Evolutionary conservation across 371 early-diverging fungal genomes (phyloP).

Genomic region (Mortierella sp.): DNA sequence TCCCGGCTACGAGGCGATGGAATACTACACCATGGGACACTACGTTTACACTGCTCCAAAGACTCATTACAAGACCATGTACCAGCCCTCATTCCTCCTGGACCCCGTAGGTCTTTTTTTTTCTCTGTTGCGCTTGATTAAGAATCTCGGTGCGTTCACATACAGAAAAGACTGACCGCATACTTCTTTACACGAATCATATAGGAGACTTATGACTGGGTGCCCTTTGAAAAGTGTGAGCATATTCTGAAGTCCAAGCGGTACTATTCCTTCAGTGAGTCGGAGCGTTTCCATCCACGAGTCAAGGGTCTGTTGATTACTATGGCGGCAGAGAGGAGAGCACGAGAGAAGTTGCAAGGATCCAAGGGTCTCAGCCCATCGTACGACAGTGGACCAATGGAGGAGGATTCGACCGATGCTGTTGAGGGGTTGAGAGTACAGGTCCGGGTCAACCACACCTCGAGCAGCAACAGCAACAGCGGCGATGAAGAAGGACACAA

Average conservation of each 20-base stretch:
- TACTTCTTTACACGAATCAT: background rate
- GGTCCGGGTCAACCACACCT: background rate
- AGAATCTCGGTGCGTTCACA: background rate
- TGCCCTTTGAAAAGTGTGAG: slow-evolving; percentile 41
- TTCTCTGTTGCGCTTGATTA: background rate
- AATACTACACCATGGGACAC: slow-evolving; percentile 74
- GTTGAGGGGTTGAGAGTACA: slow-evolving; percentile 18
- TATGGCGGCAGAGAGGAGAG: slow-evolving; percentile 37
- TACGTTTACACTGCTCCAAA: slow-evolving; percentile 91
- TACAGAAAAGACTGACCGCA: background rate
- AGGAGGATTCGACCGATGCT: slow-evolving; percentile 6
- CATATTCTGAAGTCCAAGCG: slow-evolving; percentile 44
- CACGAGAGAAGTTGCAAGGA: slow-evolving; percentile 19
- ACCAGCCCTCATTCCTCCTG: slow-evolving; percentile 85
- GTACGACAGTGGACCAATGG: slow-evolving; percentile 20
- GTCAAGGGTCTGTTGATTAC: slow-evolving; percentile 52
- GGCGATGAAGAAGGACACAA: slow-evolving; percentile 36
- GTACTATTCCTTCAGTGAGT: slow-evolving; percentile 51
- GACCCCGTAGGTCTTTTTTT: slow-evolving; percentile 66
- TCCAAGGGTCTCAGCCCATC: background rate
- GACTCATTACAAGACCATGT: slow-evolving; percentile 93
- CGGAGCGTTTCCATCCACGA: slow-evolving; percentile 41
- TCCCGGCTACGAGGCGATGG: slow-evolving; percentile 47
- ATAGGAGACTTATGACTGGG: slow-evolving; percentile 53
- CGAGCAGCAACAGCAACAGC: background rate